Percentiles rank a stretch among this genome's conserved stretches.
These are phyloP conservation scores for Daedaleopsis nitida DNA, from an alignment of 768 basidiomycete genomes.

Conservation along the genomic window DNA sequence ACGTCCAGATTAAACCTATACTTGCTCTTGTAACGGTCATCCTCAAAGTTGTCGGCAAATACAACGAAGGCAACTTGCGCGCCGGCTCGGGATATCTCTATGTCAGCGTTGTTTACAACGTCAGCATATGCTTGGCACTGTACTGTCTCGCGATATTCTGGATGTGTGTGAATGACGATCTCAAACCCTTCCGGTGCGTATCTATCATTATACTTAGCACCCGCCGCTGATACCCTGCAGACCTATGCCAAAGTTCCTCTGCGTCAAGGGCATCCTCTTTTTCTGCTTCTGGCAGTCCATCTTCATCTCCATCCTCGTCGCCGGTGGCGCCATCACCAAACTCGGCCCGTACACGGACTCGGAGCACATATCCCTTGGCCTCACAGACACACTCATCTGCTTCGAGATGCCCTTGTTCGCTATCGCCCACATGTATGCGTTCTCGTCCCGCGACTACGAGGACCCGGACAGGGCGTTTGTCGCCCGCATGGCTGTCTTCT, in stretches of 20 bases:
- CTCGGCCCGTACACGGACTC: conserved; percentile 87
- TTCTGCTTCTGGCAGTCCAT: conserved; percentile 99
- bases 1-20: conserved; percentile 94
- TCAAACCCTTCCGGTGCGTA: conserved; percentile 83
- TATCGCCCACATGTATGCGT: conserved; percentile 92
- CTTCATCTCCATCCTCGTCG: conserved; percentile 84
- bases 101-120: conserved; percentile 83
- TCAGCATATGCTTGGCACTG: conserved; percentile 75
- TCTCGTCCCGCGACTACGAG: conserved; percentile 87
- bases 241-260: conserved; percentile 95
- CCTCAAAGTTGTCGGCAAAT: conserved; percentile 84
- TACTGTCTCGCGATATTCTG: conserved; percentile 98
- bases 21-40: conserved; percentile 83
- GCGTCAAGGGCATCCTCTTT: conserved; percentile 97
- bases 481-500: conserved; percentile 86
- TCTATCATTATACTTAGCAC: not conserved
- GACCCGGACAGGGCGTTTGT: conserved; percentile 62
- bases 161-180: conserved; percentile 87
- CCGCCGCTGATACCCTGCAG: conserved; percentile 35
- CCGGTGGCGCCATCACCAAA: conserved; percentile 69
- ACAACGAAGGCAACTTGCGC: conserved; percentile 86
- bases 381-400: conserved; percentile 91
- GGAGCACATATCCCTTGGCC: conserved; percentile 87
- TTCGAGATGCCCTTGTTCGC: conserved; percentile 98
- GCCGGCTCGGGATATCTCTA: conserved; percentile 90